Evolutionary conservation across 140 eudicot species (phyloP).

Genomic region (Stevia rebaudiana): DNA sequence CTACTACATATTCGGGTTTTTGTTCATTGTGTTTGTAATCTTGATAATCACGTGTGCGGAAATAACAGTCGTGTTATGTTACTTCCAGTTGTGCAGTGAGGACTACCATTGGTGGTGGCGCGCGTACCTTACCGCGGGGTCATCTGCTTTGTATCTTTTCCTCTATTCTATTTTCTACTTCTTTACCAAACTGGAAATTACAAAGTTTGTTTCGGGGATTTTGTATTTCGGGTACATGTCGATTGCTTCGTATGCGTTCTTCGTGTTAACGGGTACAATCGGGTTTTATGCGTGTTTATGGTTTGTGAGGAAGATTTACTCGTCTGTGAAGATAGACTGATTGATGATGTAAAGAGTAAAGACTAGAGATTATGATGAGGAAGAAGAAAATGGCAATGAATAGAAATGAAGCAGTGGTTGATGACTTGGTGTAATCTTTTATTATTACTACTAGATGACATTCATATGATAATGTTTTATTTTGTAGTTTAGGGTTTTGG

Average conservation of each 20-base stretch:
- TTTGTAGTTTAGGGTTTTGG: conserved; percentile 4
- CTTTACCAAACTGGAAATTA: conserved; percentile 72
- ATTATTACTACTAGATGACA: not conserved
- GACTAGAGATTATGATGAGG: conserved; percentile 1
- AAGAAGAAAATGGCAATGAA: not conserved
- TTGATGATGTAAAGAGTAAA: conserved; percentile 27
- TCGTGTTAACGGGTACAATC: conserved; percentile 71
- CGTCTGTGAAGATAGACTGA: conserved; percentile 85
- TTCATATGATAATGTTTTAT: not conserved
- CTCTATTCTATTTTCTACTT: conserved; percentile 74
- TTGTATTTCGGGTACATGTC: conserved; percentile 67
- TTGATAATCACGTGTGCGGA: conserved; percentile 74
- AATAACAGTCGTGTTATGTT: conserved; percentile 70
- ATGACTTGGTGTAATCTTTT: not conserved
- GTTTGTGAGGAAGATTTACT: conserved; percentile 71
- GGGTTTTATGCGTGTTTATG: conserved; percentile 73
- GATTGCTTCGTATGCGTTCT: conserved; percentile 75
- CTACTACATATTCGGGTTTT: conserved; percentile 74
- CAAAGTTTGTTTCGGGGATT: conserved; percentile 57
- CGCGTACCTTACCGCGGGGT: conserved; percentile 72
- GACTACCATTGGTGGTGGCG: conserved; percentile 95
- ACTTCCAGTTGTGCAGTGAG: conserved; percentile 82
- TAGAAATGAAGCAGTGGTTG: conserved; percentile 7
- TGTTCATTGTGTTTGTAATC: conserved; percentile 72
- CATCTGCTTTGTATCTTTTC: conserved; percentile 69